Base-by-base conservation (phyloP, 345 rosid genomes). In the Lumnitzera littorea region DNA sequence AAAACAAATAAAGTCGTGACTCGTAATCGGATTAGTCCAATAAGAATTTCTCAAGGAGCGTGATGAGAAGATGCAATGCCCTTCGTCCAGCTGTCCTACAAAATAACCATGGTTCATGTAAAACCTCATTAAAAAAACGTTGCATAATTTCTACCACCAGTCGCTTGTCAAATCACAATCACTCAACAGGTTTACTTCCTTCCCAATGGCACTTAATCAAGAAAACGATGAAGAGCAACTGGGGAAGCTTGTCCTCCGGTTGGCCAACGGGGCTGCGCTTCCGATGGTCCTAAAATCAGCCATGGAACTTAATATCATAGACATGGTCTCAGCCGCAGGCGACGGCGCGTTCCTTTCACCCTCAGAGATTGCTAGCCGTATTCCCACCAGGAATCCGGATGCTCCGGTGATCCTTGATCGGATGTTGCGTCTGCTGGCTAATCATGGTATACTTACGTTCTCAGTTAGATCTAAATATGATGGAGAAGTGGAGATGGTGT, bases 281-380 rank as follows among this genome's bases (percentile, higher is more conserved):
- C 82, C 82, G 0, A 75, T 79, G 91, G 76, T 76, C 1, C 74
- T 82, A n/a, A 80, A 74, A 43, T 75, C 87, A 1, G 55, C 76
- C n/a, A 9, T 84, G 0, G 20, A 20, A 20, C 20, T 20, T 20
- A 20, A 20, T 20, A 20, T 20, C 20, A 20, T 20, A 20, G 20
- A 20, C 20, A 20, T 20, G 20, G 20, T 20, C 20, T 20, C 20
- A 20, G 20, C 20, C 20, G 20, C 20, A 20, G 80, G 82, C 62
- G 76, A 79, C 11, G 66, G 57, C 60, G 55, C 25, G 1, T 69
- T 62, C 52, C 73, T 85, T 50, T 76, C 88, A 27, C 61, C 77
- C 0, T 60, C 70, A 0, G 72, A 82, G 63, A 78, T 82, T 27
- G 80, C 79, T 3, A 63, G 63, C 49, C 24, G 16, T 15, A 66